A percentile compares a stretch with the other conserved stretches of the same genome.
Evolutionary conservation across 805 yeast genomes (phyloP).

Genomic region (Sugiyamaella chiloensis): DNA sequence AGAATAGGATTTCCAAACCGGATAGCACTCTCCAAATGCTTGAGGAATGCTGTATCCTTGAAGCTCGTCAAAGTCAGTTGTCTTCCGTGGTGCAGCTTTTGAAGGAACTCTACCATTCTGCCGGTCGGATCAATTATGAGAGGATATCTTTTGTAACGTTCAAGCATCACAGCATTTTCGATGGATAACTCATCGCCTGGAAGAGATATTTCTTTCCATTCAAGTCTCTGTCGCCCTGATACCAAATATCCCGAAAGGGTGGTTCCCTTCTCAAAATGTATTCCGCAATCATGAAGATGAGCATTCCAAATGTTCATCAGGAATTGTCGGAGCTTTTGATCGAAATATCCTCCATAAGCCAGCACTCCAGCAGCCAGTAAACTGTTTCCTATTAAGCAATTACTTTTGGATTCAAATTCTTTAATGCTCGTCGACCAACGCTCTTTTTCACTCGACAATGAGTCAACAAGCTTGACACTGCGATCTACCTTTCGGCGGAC

Average conservation of each 20-base stretch:
- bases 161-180: constrained; percentile 61
- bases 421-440: constrained; percentile 70
- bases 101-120: constrained; percentile 42
- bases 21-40: constrained; percentile 72
- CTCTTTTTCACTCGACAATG: constrained; percentile 59
- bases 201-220: constrained; percentile 55
- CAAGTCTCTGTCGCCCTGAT: constrained; percentile 39
- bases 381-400: constrained; percentile 59
- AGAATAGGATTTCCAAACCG: constrained; percentile 77
- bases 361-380: constrained; percentile 60
- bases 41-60: constrained; percentile 60
- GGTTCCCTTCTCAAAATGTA: constrained; percentile 37
- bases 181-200: constrained; percentile 57
- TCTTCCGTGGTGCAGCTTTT: constrained; percentile 21
- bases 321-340: constrained; percentile 45
- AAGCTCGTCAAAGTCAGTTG: constrained; percentile 62
- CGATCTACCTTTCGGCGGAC: constrained; percentile 62
- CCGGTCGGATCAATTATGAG: constrained; percentile 73
- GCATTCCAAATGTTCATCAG: constrained; percentile 39
- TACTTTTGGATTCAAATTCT: constrained; percentile 46
- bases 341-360: constrained; percentile 58
- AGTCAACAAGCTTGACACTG: constrained; percentile 59
- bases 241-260: constrained; percentile 38
- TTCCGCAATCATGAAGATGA: constrained; percentile 35
- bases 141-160: constrained; percentile 43